These are phyloP conservation scores for Melanogaster broomeanus DNA, from an alignment of 768 basidiomycete species.

Conservation along the genomic window DNA sequence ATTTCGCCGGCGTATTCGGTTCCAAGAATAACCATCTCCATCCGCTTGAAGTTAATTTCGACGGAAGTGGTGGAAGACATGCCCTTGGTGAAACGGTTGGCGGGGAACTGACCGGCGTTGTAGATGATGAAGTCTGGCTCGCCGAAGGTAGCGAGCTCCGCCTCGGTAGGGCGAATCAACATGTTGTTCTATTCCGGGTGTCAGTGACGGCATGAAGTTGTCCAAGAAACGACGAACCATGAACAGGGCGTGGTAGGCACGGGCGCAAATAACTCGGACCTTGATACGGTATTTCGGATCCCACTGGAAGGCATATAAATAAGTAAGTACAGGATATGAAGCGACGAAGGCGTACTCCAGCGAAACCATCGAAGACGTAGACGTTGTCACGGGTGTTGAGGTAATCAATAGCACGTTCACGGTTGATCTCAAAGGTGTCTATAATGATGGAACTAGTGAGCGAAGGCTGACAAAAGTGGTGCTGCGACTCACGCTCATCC, in stretches of 20 bases:
- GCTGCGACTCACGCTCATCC: constrained; percentile 88
- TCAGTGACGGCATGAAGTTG: constrained; percentile 5
- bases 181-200: constrained; percentile 80
- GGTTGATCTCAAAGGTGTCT: constrained; percentile 99
- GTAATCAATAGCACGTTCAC: constrained; percentile 98
- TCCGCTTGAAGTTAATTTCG: constrained; percentile 99
- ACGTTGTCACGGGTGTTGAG: constrained; percentile 98
- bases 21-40: constrained; percentile 99
- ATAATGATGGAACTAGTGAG: constrained; percentile 8
- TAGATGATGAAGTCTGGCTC: constrained; percentile 99
- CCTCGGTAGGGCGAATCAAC: constrained; percentile 96
- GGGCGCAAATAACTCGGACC: constrained; percentile 97
- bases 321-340: background rate
- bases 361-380: constrained; percentile 95
- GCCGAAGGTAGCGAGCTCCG: constrained; percentile 92
- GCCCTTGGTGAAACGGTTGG: constrained; percentile 99
- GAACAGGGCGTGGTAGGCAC: constrained; percentile 98
- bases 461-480: background rate
- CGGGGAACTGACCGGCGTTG: constrained; percentile 99
- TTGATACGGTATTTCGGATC: constrained; percentile 99
- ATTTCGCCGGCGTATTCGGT: constrained; percentile 99
- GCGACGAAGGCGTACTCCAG: constrained; percentile 59
- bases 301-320: constrained; percentile 57
- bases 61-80: constrained; percentile 99
- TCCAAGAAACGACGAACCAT: constrained; percentile 67